phyloP scores from a whole-genome alignment of 371 early-diverging fungal genomes.

The Choanephora cucurbitarum region DNA sequence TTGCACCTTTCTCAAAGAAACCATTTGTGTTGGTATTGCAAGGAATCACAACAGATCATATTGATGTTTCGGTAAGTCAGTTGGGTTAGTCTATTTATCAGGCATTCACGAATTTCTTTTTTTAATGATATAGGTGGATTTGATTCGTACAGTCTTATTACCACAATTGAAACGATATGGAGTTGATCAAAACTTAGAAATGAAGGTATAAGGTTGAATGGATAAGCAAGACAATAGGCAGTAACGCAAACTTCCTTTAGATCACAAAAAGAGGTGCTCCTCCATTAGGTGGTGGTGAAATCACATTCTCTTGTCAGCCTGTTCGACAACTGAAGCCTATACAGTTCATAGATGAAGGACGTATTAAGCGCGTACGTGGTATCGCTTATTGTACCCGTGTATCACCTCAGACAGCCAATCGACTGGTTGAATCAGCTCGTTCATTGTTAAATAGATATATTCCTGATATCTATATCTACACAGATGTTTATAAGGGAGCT shows the following conservation, averaged over 20 bases:
- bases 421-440: slow-evolving; percentile 89
- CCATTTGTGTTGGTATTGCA: slow-evolving; percentile 78
- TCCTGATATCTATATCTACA: slow-evolving; percentile 96
- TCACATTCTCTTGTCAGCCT: slow-evolving; percentile 82
- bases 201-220: slow-evolving; percentile 57
- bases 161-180: slow-evolving; percentile 87
- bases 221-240: neutral
- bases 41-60: slow-evolving; percentile 93
- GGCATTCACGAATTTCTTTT: too few relatives aligned
- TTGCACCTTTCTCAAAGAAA: slow-evolving; percentile 92
- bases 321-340: slow-evolving; percentile 82
- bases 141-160: slow-evolving; percentile 87
- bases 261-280: slow-evolving; percentile 92
- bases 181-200: slow-evolving; percentile 78
- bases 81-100: too few relatives aligned
- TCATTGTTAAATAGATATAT: slow-evolving; percentile 84
- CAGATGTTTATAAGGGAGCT: slow-evolving; percentile 94
- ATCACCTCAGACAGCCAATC: slow-evolving; percentile 93
- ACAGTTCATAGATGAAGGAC: slow-evolving; percentile 80
- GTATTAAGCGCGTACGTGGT: slow-evolving; percentile 93
- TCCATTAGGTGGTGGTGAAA: slow-evolving; percentile 95
- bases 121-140: slow-evolving; percentile 67
- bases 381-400: slow-evolving; percentile 92
- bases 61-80: slow-evolving; percentile 77
- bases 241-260: slow-evolving; percentile 12